Evolutionary conservation across 2,329 filamentous ascomycete species (phyloP).

Genomic region (Graphiopsis chlorocephala): DNA sequence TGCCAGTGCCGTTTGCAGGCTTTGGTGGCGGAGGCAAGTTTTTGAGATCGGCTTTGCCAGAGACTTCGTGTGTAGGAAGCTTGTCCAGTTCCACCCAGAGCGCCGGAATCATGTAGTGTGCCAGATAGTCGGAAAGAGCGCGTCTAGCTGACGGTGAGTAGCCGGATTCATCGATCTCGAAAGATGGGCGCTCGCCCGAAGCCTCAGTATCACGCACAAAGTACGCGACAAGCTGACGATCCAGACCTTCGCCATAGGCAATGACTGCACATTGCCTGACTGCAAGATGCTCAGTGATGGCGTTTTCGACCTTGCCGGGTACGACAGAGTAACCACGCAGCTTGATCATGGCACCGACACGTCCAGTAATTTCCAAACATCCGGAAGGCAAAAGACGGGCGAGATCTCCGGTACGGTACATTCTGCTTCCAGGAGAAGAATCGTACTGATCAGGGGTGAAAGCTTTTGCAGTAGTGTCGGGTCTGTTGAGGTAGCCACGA

Average conservation of each 20-base stretch:
- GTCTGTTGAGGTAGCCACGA: slow-evolving; percentile 74
- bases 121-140: slow-evolving; percentile 63
- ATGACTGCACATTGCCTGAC: slow-evolving; percentile 70
- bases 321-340: slow-evolving; percentile 75
- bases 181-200: slow-evolving; percentile 55
- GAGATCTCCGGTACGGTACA: slow-evolving; percentile 73
- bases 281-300: slow-evolving; percentile 66
- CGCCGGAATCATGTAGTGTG: slow-evolving; percentile 80
- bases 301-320: slow-evolving; percentile 71
- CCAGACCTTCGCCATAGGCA: slow-evolving; percentile 72
- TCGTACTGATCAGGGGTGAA: slow-evolving; percentile 68
- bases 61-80: slow-evolving; percentile 73
- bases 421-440: slow-evolving; percentile 53
- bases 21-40: slow-evolving; percentile 63
- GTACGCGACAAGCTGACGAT: slow-evolving; percentile 73
- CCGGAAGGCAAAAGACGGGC: slow-evolving; percentile 66
- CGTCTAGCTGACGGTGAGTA: slow-evolving; percentile 68
- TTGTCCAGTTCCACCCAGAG: slow-evolving; percentile 71
- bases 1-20: slow-evolving; percentile 35
- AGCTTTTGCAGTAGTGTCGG: slow-evolving; percentile 70
- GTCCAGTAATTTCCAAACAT: slow-evolving; percentile 70
- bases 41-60: slow-evolving; percentile 74
- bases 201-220: slow-evolving; percentile 66
- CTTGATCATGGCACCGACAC: slow-evolving; percentile 78
- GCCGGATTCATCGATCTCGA: slow-evolving; percentile 67